These are phyloP conservation scores for Herpetospermum pedunculosum DNA, from an alignment of 306 rosid species.

Conservation along the genomic window DNA sequence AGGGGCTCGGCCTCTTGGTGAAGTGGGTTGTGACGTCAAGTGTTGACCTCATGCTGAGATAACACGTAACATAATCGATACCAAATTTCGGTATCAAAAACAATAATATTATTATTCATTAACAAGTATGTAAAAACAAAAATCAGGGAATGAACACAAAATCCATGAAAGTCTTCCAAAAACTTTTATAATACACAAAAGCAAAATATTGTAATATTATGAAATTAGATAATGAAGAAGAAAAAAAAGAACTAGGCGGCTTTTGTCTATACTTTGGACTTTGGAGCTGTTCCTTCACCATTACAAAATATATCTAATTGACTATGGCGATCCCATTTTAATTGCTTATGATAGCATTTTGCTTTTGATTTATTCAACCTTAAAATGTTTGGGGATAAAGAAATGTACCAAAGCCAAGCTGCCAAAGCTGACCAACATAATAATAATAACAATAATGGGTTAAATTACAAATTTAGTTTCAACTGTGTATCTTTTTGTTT, in stretches of 20 bases:
- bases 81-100: too few relatives aligned
- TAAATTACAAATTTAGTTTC: too few relatives aligned
- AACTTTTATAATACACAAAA: neutral
- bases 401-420: neutral
- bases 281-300: neutral
- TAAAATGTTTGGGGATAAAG: neutral
- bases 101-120: too few relatives aligned
- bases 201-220: neutral
- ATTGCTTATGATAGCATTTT: neutral
- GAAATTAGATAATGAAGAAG: neutral
- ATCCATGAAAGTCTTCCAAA: neutral
- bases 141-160: neutral
- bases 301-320: neutral
- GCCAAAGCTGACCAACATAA: neutral
- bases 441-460: too few relatives aligned
- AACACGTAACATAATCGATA: too few relatives aligned
- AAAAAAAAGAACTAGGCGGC: neutral
- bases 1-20: too few relatives aligned
- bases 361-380: neutral
- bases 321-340: neutral
- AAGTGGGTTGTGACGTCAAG: too few relatives aligned
- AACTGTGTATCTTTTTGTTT: too few relatives aligned
- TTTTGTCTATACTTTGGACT: slow-evolving; percentile 1
- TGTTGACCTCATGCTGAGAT: too few relatives aligned
- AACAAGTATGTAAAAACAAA: neutral